Conservation (phyloP, 177 flowering plant genomes). For the Vitis hybrid region DNA sequence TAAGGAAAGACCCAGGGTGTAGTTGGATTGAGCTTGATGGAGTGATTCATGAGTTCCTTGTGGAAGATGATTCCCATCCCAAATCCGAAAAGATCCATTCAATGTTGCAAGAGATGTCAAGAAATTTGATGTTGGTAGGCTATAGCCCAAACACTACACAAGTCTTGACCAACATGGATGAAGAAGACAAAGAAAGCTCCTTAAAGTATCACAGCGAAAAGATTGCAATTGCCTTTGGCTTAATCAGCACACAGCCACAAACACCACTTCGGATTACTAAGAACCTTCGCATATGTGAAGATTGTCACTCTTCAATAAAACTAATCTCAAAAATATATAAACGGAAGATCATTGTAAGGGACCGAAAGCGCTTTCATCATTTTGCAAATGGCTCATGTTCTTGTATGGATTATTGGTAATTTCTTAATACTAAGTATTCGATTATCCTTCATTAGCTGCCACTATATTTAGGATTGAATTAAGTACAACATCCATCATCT, state of each 20-base stretch:
- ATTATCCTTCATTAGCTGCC: no score
- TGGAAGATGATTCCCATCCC: slow-evolving; percentile 54
- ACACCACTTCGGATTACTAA: slow-evolving; percentile 40
- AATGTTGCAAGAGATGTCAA: slow-evolving; percentile 49
- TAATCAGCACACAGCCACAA: slow-evolving; percentile 36
- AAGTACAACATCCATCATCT: no score
- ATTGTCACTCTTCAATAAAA: slow-evolving; percentile 50
- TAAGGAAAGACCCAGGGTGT: slow-evolving; percentile 56
- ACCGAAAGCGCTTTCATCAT: slow-evolving; percentile 36
- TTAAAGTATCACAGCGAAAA: slow-evolving; percentile 56
- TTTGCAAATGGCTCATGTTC: slow-evolving; percentile 36
- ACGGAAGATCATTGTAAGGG: slow-evolving; percentile 27
- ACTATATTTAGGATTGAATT: no score
- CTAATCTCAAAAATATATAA: slow-evolving; percentile 25
- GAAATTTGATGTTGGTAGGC: slow-evolving; percentile 26
- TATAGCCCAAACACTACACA: slow-evolving; percentile 42
- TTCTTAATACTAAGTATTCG: not conserved
- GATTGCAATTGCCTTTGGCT: slow-evolving; percentile 58
- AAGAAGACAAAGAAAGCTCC: slow-evolving; percentile 35
- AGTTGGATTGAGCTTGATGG: slow-evolving; percentile 66
- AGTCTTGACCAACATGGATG: slow-evolving; percentile 49
- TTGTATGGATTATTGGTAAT: slow-evolving; percentile 35
- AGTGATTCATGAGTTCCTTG: slow-evolving; percentile 49
- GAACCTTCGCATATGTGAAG: slow-evolving; percentile 55
- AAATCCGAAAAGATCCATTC: slow-evolving; percentile 38